Evolutionary conservation across 108 stramenopile species (phyloP), one percentile per base, ranked within the genome.

Genomic region (Nitzschia palea): DNA sequence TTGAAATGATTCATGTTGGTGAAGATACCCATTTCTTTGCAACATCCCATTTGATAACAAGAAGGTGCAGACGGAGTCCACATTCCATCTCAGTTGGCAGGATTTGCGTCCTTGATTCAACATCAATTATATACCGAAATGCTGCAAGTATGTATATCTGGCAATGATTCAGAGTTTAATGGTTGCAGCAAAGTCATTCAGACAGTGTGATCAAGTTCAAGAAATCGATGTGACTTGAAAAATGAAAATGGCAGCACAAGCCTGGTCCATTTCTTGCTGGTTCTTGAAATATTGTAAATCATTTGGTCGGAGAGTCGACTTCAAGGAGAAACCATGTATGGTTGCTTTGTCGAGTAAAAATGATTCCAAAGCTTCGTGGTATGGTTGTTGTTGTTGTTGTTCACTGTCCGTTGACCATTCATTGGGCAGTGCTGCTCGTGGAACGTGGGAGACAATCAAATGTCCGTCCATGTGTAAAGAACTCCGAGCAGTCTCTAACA

Each of bases 401-500:
- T 40, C 12, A 12, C 10, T 5, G 8, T 65, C 37, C 14, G 30
- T 31, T 12, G 22, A n/a, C 2, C 17, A 26, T 2, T 22, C 26
- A 37, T 66, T 23, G 12, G 70, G 51, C 3, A 65, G 30, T 10
- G 65, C 55, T 9, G 85, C 85, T 34, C 88, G 71, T 14, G 88
- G 88, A 20, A 89, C 80, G 50, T 89, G 88, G 22, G 85, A 71
- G 31, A 89, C 28, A 25, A 89, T 36, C 36, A 89, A 86, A 34
- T 42, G 44, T 3, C 28, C 55, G 1, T 47, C 9, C 5, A 4
- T 22, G 8, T 42, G 26, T 12, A 86, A 44, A 0, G 57, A 60
- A 0, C 23, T 17, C 3, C n/a, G 30, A 14, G 77, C 84, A 1
- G 89, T 74, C 0, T 66, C 35, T 0, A 90, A 26, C 40, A 86